These are phyloP conservation scores for Albatrellus ellisii DNA, from an alignment of 768 basidiomycete species.

Conservation along the genomic window DNA sequence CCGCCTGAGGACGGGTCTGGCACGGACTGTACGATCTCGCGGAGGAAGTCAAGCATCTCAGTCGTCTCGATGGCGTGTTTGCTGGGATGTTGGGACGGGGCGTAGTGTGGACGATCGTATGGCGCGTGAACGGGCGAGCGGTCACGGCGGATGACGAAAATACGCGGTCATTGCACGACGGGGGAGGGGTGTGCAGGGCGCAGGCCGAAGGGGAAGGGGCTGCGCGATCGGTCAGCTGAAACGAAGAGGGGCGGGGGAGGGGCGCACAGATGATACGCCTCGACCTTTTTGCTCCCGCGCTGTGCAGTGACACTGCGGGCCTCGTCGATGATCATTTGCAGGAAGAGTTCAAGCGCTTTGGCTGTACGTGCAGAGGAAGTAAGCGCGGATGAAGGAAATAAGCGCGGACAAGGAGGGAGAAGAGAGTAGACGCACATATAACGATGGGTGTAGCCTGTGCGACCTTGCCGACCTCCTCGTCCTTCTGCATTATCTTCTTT, in stretches of 20 bases:
- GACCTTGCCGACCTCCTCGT: slow-evolving; percentile 97
- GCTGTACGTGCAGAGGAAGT: slow-evolving; percentile 32
- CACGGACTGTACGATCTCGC: slow-evolving; percentile 77
- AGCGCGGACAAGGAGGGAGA: neutral
- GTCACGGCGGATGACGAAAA: no score
- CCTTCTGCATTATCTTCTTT: slow-evolving; percentile 99
- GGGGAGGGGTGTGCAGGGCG: no score
- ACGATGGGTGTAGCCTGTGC: slow-evolving; percentile 93
- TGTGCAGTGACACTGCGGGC: slow-evolving; percentile 66
- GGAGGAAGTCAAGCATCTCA: slow-evolving; percentile 87
- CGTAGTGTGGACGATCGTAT: no score
- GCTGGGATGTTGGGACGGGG: no score
- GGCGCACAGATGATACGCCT: slow-evolving; percentile 86
- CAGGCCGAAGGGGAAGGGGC: neutral
- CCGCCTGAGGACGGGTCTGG: slow-evolving; percentile 83
- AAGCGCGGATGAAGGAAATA: slow-evolving; percentile 1
- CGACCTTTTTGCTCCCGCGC: slow-evolving; percentile 78
- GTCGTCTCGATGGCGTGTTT: slow-evolving; percentile 87
- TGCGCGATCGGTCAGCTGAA: neutral
- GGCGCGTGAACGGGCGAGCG: no score
- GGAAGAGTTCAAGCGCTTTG: slow-evolving; percentile 88
- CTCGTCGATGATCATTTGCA: slow-evolving; percentile 73
- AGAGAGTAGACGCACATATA: slow-evolving; percentile 57
- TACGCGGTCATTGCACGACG: no score
- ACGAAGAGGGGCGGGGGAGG: neutral